phyloP scores from a whole-genome alignment of 1,284 basidiomycete species.

The Ustilago trichophora region DNA sequence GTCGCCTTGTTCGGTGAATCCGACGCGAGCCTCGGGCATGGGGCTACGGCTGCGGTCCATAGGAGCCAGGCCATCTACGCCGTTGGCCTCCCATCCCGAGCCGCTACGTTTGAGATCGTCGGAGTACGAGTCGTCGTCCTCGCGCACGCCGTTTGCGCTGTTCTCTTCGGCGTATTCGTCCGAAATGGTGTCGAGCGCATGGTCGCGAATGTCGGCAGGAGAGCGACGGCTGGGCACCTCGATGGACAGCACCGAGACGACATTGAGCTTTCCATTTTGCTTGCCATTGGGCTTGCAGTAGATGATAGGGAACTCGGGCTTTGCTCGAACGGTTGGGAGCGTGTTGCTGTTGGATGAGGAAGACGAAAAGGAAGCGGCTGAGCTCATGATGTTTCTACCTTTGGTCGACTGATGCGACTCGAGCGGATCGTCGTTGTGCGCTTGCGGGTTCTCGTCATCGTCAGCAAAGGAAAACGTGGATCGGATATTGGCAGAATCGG shows the following conservation, averaged over 20 bases:
- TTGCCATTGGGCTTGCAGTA: conserved; percentile 71
- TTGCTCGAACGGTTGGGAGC: conserved; percentile 81
- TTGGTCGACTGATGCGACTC: conserved; percentile 7
- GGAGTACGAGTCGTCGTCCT: conserved; percentile 45
- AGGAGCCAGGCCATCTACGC: neutral
- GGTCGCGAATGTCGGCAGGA: conserved; percentile 67
- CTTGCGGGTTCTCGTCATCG: conserved; percentile 13
- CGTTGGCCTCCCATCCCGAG: conserved; percentile 12
- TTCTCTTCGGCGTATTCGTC: conserved; percentile 34
- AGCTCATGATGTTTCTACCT: conserved; percentile 14
- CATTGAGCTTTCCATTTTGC: conserved; percentile 72
- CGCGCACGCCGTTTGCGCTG: conserved; percentile 7
- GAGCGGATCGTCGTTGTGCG: conserved; percentile 41
- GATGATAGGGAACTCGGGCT: conserved; percentile 84
- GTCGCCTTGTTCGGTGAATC: conserved; percentile 33
- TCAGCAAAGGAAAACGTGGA: conserved; percentile 12
- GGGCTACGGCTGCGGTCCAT: conserved; percentile 16
- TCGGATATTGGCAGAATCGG: conserved; percentile 3
- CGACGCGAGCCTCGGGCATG: conserved; percentile 22
- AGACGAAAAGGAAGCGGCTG: conserved; percentile 33
- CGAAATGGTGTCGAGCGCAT: conserved; percentile 48
- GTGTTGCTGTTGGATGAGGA: conserved; percentile 31
- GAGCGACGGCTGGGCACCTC: conserved; percentile 82
- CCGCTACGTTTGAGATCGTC: conserved; percentile 54
- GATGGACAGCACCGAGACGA: conserved; percentile 89